phyloP scores from a whole-genome alignment of 179 eudicot species.

The Drosera spatulata region DNA sequence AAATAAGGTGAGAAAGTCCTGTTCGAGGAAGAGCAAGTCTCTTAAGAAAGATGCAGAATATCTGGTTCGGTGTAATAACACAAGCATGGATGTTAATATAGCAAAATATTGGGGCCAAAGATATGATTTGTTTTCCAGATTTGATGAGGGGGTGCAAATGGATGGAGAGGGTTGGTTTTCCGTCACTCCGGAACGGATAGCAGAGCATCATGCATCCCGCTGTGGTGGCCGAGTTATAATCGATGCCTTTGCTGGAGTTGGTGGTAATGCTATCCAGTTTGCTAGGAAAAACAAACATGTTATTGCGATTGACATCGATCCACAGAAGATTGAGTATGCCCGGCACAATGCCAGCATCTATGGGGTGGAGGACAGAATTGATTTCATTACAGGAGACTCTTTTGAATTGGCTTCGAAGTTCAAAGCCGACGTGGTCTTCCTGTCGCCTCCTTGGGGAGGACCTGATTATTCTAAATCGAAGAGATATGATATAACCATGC shows the following conservation, averaged over 20 bases:
- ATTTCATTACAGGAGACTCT: constrained; percentile 69
- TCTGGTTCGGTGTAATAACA: constrained; percentile 18
- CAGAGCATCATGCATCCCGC: constrained; percentile 81
- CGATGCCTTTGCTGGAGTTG: constrained; percentile 88
- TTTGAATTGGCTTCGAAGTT: constrained; percentile 46
- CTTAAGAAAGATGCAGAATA: constrained; percentile 18
- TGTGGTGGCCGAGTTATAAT: constrained; percentile 45
- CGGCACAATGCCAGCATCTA: constrained; percentile 73
- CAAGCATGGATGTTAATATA: constrained; percentile 32
- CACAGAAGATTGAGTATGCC: constrained; percentile 73
- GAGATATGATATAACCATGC: constrained; percentile 62
- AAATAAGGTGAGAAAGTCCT: constrained; percentile 41
- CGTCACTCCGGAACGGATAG: constrained; percentile 82
- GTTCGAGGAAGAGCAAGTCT: constrained; percentile 28
- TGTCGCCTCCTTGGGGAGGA: constrained; percentile 99
- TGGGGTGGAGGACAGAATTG: constrained; percentile 65
- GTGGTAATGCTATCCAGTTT: constrained; percentile 94
- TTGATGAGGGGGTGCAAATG: constrained; percentile 70
- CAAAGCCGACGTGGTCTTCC: constrained; percentile 63
- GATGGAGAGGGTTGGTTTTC: constrained; percentile 99
- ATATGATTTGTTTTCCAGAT: constrained; percentile 64
- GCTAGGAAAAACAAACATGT: constrained; percentile 64
- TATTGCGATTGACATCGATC: constrained; percentile 82
- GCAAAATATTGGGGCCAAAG: constrained; percentile 85
- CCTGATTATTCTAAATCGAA: constrained; percentile 58